Base-by-base conservation (phyloP, 2,329 filamentous ascomycete species). In the Diplocarpon mali region DNA sequence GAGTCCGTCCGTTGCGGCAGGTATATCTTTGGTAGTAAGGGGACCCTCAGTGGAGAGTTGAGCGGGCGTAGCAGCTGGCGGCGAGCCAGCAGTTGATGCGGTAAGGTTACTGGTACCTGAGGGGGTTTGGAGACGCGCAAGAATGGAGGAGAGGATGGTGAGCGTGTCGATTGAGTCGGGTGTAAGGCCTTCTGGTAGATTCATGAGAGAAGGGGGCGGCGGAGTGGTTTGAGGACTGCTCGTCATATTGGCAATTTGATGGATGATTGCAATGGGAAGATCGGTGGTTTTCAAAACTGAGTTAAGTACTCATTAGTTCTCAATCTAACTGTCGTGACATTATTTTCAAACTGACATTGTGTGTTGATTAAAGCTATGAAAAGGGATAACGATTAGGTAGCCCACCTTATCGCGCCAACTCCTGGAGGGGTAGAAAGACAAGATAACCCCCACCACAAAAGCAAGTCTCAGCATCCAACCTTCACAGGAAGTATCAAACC, bases 131-230 rank as follows among this genome's bases (percentile, higher is more conserved):
- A 95, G 75, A 40, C 85, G 84, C 53, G 78, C 71, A 49, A 95
- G 78, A 54, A 94, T 77, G 47, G 79, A 73, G 58, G 86, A 81
- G 43, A 95, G 77, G 58, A 88, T 79, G 20, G 88, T 86, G 43
- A 94, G 75, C 55, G 87, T 78, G 68, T 95, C 89, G 67, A 95
- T 86, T 40, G 79, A 78, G 64, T 89, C 82, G 24, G 89, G 84
- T 40, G 85, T 76, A 50, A 92, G 83, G 45, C 82, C 78, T 2
- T 75, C 67, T 28, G 81, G 73, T 59, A 60, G 54, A 20, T 54
- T 58, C 49, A 47, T 53, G 55, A 47, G 58, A 52, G 46, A 63
- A 55, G 47, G 59, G 55, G 53, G 61, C 60, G 38, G 65, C 56
- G 66, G 52, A 20, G 49, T 45, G 39, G 42, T 37, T 45, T 50